Evolutionary conservation across 441 rosid genomes (phyloP).

Genomic region (Kokia cookei): DNA sequence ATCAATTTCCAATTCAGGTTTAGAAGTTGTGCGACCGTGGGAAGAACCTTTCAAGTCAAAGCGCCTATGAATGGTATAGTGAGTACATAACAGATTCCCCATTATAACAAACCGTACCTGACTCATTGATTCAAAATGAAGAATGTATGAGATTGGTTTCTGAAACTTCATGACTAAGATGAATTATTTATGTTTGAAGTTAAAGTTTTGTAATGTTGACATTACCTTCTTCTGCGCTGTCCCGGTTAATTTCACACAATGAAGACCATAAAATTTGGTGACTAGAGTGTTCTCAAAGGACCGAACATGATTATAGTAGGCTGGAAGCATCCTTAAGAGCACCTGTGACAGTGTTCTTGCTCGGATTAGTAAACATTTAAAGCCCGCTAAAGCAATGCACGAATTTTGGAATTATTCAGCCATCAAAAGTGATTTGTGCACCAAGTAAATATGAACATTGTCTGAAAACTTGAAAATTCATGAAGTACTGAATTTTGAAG

Average conservation of each 20-base stretch:
- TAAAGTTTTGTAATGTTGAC: not conserved
- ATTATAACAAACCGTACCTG: slow-evolving; percentile 94
- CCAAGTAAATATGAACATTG: not conserved
- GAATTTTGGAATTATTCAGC: not conserved
- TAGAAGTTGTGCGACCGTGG: slow-evolving; percentile 84
- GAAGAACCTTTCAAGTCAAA: slow-evolving; percentile 97
- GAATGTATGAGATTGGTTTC: slow-evolving; percentile 9
- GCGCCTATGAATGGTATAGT: slow-evolving; percentile 73
- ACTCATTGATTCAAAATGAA: slow-evolving; percentile 23
- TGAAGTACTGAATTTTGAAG: not conserved
- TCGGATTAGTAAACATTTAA: not conserved
- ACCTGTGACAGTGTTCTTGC: slow-evolving; percentile 45
- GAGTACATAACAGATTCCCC: slow-evolving; percentile 93
- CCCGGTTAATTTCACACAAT: slow-evolving; percentile 79
- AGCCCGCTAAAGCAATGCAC: not conserved
- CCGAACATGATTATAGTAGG: slow-evolving; percentile 88
- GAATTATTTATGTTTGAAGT: not conserved
- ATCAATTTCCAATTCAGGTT: slow-evolving; percentile 82
- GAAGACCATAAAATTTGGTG: slow-evolving; percentile 88
- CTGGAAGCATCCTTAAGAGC: slow-evolving; percentile 91
- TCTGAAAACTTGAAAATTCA: not conserved
- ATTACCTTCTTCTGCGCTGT: slow-evolving; percentile 86
- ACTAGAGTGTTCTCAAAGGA: slow-evolving; percentile 82
- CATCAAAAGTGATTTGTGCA: not conserved
- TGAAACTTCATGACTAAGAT: not conserved